Conservation (phyloP, 2,329 filamentous ascomycete species). For the Pseudocercospora macadamiae region DNA sequence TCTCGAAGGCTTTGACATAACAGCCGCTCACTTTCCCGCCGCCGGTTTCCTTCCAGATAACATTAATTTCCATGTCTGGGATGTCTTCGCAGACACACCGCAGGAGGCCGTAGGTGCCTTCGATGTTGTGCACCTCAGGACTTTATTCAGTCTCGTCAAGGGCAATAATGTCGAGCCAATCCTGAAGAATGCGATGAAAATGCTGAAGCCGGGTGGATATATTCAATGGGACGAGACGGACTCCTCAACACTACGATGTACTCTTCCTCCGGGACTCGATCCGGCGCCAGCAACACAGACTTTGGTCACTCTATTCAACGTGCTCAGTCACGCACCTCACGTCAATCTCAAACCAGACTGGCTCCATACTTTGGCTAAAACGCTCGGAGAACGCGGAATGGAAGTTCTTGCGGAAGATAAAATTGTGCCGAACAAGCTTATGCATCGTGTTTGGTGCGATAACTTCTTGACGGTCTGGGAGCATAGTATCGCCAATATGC, state of each 20-base stretch:
- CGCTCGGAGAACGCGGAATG: not conserved
- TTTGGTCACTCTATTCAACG: not conserved
- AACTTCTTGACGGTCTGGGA: slow-evolving; percentile 2
- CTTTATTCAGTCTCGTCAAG: slow-evolving; percentile 16
- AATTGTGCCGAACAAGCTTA: not conserved
- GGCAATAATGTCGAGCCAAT: slow-evolving; percentile 23
- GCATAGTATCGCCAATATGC: not conserved
- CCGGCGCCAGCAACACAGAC: not conserved
- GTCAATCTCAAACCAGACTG: not conserved
- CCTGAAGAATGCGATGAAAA: slow-evolving; percentile 15
- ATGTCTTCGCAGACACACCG: slow-evolving; percentile 17
- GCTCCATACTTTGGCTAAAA: not conserved
- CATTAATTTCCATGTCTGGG: slow-evolving; percentile 16
- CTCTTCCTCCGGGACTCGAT: not conserved
- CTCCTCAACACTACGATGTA: not conserved
- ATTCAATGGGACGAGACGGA: slow-evolving; percentile 26
- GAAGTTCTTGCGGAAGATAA: not conserved
- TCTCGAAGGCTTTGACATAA: slow-evolving; percentile 23
- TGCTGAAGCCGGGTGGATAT: slow-evolving; percentile 25
- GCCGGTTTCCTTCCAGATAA: slow-evolving; percentile 13
- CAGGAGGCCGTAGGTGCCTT: slow-evolving; percentile 13
- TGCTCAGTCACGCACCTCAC: not conserved
- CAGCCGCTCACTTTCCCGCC: slow-evolving; percentile 11
- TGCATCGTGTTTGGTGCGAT: slow-evolving; percentile 6
- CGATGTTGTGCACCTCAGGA: slow-evolving; percentile 20